Base-by-base conservation (phyloP, 1,139 yeast genomes). In the Taphrina deformans region DNA sequence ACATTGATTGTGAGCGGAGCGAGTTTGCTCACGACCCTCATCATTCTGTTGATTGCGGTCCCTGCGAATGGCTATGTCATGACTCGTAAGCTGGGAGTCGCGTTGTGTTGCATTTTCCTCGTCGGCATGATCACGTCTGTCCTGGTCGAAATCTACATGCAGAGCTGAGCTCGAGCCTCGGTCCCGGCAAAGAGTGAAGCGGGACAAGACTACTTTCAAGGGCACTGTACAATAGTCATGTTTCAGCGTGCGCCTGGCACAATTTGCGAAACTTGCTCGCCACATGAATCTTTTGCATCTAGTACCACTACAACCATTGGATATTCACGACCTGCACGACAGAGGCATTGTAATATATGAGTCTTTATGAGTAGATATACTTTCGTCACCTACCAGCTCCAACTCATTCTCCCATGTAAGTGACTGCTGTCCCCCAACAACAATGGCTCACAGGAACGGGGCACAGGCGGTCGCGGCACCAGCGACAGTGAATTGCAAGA, bases 51-150 rank as follows among this genome's bases (percentile, higher is more conserved):
- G 16, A 67, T 83, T 1, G 74, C 80, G 12, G 84, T 89, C 5
- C 91, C 93, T 0, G 69, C 79, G 35, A 86, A 87, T 71, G 75
- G 78, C 9, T 90, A 96, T 96, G 76, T 76, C 68, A 79, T 90
- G 75, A 85, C 87, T 66, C 77, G 81, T 65, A 75, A 75, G 53
- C 80, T 87, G 26, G 96, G 96, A 0, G 59, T 73, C 7, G 72
- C 78, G 0, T 79, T 86, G 70, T 79, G 89, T 26, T 69, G 76
- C 1, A 77, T 85, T 44, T 88, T 93, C 93, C 66, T 78, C 2
- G 38, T 79, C 2, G 82, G 77, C 23, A 75, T 59, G 63, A 29
- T 59, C 29, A 78, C 2, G 40, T 67, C 9, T 55, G 63, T 59
- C n/a, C 41, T 59, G 26, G 63, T 59, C 14, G 63, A 59, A 23